Base-by-base conservation (phyloP, 495 filamentous ascomycete genomes). In the Podospora conica region DNA sequence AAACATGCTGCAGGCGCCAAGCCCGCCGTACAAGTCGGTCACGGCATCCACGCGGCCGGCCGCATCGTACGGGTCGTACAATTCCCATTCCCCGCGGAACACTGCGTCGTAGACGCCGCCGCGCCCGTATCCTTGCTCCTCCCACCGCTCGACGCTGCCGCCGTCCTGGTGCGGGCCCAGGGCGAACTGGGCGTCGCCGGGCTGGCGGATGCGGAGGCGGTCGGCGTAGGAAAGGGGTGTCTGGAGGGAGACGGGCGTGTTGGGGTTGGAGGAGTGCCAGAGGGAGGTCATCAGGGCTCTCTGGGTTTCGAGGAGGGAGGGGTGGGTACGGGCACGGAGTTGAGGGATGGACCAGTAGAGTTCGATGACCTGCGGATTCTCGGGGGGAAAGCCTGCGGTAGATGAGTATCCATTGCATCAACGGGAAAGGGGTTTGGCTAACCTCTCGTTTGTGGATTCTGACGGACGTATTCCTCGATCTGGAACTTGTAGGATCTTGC, bases 261-360 rank as follows among this genome's bases (percentile, higher is more conserved):
- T 66, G 0, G 85, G 84, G 66, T 90, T 81, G 0, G 76, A 72
- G 21, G 81, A 82, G 24, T 85, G 87, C 79, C 93, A 91, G 85
- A 92, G 89, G 58, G 88, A 79, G 0, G 82, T 82, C 83, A 95
- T 90, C 20, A 96, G 81, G 61, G 90, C 89, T 15, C 76, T 79
- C 69, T 96, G 91, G 0, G 88, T 81, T 29, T 81, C 75, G 4
- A 96, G 78, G 67, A 96, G 66, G 59, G 89, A 87, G 10, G 88
- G 83, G 74, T 97, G 89, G 0, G 84, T 80, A 18, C 93, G 84
- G 11, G 93, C 92, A 53, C 85, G 82, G 27, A 90, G 78, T 70
- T 97, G 92, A 4, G 88, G 78, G 8, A 86, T 84, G 1, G 90
- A 90, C 93, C 93, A 97, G 79, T 97, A 96, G 3, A 96, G 80